phyloP scores from a whole-genome alignment of 2,329 filamentous ascomycete genomes.

The Diaporthe sp. region DNA sequence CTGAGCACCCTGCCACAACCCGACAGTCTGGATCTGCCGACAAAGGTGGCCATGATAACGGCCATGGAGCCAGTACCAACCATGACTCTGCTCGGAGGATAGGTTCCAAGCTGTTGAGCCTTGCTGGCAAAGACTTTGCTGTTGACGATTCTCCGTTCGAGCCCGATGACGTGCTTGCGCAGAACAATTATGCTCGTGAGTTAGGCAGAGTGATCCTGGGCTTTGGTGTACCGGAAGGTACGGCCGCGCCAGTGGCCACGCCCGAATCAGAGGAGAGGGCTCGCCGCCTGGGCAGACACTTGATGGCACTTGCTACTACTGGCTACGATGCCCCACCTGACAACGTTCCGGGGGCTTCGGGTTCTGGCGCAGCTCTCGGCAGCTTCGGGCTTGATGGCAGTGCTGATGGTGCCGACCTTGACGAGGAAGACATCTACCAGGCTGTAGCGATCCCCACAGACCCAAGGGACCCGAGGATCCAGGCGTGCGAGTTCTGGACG shows the following conservation, averaged over 20 bases:
- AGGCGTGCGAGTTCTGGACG: not conserved
- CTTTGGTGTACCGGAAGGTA: not conserved
- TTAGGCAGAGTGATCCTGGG: not conserved
- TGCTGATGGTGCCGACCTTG: not conserved
- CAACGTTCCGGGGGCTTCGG: not conserved
- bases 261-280: not conserved
- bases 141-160: not conserved
- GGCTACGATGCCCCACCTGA: too few relatives aligned
- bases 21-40: not conserved
- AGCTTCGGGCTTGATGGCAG: too few relatives aligned
- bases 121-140: not conserved
- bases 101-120: not conserved
- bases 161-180: not conserved
- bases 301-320: not conserved
- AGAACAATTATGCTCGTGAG: not conserved
- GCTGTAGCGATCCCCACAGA: slow-evolving; percentile 2
- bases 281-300: not conserved
- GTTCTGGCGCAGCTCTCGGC: not conserved
- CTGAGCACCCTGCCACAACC: not conserved
- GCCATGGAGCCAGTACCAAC: not conserved
- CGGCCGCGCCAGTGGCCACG: not conserved
- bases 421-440: not conserved
- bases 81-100: not conserved
- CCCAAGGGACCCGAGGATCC: not conserved
- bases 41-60: not conserved